Evolutionary conservation across 2,329 filamentous ascomycete genomes (phyloP), one percentile per base, ranked within the genome.

Genomic region (Ceratocystis cubensis): DNA sequence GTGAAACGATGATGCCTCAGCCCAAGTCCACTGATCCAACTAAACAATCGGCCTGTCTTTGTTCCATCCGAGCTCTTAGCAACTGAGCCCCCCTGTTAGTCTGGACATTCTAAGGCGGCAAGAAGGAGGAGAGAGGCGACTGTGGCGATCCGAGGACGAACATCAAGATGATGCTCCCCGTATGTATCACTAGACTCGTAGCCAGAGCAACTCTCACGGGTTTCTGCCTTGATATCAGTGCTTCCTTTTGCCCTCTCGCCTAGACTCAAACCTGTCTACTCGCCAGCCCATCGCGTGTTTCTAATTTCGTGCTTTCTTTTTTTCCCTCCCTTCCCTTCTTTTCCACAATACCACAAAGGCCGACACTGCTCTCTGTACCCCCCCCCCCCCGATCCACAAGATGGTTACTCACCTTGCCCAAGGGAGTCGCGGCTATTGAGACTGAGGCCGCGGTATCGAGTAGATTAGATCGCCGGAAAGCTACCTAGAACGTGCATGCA

Each of bases 391-490:
- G 2, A 53, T 25, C 48, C 48, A 53, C 25, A 53, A 53, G 22
- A 20, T 53, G 48, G 48, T 53, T 53, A 53, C 48, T 25, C 25
- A 6, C 45, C 15, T 53, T 65, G n/a, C 22, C 37, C 62, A 65
- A 62, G 56, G 63, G 61, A 33, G 66, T 41, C 53, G 66, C 61
- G 66, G 62, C 62, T 65, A 44, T 46, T 67, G 66, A 67, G 66
- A 67, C 62, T 61, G 8, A 56, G 20, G 37, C 66, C 66, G 62
- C 63, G 66, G 66, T 67, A 67, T 67, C 66, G 66, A 67, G 66
- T 67, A 67, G 66, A 67, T 67, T 67, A 33, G 46, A 65, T 65
- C 65, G 57, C 46, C 66, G 66, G 66, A 17, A 50, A 41, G 41
- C 41, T 62, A 44, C 66, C 56, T 61, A 15, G 13, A 5, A 28